phyloP scores from a whole-genome alignment of 768 basidiomycete species.

The Tylopilus intermedius region DNA sequence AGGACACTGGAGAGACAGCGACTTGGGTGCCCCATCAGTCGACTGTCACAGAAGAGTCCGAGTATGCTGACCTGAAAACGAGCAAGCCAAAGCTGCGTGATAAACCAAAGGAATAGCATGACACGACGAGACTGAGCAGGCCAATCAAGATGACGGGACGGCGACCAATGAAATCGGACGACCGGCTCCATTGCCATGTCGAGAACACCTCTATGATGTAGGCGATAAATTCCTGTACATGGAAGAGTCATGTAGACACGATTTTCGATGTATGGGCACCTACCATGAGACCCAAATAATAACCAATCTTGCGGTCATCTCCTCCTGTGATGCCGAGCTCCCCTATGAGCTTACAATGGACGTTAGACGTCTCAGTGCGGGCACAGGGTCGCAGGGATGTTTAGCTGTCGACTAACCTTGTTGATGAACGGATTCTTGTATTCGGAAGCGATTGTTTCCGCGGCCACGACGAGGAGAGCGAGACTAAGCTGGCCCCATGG shows the following conservation, averaged over 20 bases:
- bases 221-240: conserved; percentile 54
- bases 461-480: too few species aligned
- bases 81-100: conserved; percentile 51
- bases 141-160: conserved; percentile 58
- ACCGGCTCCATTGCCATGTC: conserved; percentile 58
- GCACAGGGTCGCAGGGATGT: too few species aligned
- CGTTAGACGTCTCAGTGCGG: too few species aligned
- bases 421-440: too few species aligned
- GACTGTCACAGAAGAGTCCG: background rate
- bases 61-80: conserved; percentile 43
- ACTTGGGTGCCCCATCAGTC: conserved; percentile 16
- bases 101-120: conserved; percentile 58
- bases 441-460: too few species aligned
- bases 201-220: conserved; percentile 54
- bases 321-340: too few species aligned
- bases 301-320: conserved; percentile 57
- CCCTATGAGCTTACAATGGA: too few species aligned
- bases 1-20: conserved; percentile 34
- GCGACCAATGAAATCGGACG: conserved; percentile 56
- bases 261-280: too few species aligned
- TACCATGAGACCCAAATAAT: conserved; percentile 40
- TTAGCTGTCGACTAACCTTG: too few species aligned
- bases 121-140: conserved; percentile 44
- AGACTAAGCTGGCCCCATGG: too few species aligned
- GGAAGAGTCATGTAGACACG: background rate